These are phyloP conservation scores for Amylocarpus encephaloides DNA, from an alignment of 2,329 filamentous ascomycete species.

Conservation along the genomic window DNA sequence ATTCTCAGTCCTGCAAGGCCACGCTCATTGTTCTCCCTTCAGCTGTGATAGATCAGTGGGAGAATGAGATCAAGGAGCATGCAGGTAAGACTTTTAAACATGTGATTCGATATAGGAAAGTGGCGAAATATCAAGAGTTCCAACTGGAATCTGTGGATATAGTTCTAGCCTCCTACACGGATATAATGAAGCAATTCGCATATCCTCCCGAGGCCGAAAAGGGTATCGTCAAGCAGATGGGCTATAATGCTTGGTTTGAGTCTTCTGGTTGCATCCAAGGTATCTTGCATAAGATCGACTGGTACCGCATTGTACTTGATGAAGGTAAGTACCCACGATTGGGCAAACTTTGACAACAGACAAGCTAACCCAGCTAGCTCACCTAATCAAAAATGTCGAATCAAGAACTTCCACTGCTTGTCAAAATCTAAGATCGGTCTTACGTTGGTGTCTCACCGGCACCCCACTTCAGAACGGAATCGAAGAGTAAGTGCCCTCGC, in stretches of 20 bases:
- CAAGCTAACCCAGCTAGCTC: conserved; percentile 30
- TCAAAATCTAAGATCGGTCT: conserved; percentile 29
- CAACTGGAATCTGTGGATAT: conserved; percentile 24
- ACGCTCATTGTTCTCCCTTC: conserved; percentile 29
- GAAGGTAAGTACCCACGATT: conserved; percentile 31
- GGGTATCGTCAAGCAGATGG: conserved; percentile 67
- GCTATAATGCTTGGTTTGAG: conserved; percentile 31
- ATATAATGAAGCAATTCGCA: conserved; percentile 59
- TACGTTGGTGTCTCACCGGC: conserved; percentile 31
- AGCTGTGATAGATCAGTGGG: conserved; percentile 28
- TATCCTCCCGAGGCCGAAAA: conserved; percentile 80
- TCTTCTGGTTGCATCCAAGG: conserved; percentile 32
- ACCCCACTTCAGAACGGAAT: conserved; percentile 27
- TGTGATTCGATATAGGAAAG: conserved; percentile 22
- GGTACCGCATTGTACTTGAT: conserved; percentile 49
- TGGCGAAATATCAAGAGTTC: not conserved
- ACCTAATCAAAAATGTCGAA: conserved; percentile 46
- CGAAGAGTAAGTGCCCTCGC: conserved; percentile 24
- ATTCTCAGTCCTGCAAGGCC: conserved; percentile 13
- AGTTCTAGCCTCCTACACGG: conserved; percentile 25
- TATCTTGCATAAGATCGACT: conserved; percentile 36
- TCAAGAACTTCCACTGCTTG: conserved; percentile 39
- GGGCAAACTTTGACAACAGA: too few relatives aligned
- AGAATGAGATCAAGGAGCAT: conserved; percentile 25
- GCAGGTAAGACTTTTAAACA: conserved; percentile 17